Evolutionary conservation across 495 filamentous ascomycete genomes (phyloP).

Genomic region (Usnea hakonensis): DNA sequence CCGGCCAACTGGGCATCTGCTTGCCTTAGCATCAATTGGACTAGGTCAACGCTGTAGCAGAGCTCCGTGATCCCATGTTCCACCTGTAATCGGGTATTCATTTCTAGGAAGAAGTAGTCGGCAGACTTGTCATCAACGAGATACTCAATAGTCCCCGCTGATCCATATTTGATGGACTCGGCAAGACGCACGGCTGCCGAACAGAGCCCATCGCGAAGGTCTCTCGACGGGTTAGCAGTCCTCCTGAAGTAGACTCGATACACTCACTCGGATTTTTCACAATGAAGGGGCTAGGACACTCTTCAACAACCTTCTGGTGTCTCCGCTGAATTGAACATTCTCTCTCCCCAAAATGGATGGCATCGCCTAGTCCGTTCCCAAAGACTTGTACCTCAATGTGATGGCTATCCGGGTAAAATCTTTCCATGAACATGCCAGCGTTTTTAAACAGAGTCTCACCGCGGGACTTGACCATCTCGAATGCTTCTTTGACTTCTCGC

Average conservation of each 20-base stretch:
- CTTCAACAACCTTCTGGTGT: conserved; percentile 52
- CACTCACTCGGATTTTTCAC: conserved; percentile 29
- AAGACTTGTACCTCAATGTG: conserved; percentile 44
- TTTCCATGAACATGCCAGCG: conserved; percentile 40
- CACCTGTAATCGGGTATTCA: conserved; percentile 62
- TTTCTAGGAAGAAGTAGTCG: conserved; percentile 59
- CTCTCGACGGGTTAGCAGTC: conserved; percentile 17
- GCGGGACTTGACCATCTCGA: conserved; percentile 32
- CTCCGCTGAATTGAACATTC: conserved; percentile 43
- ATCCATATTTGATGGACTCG: conserved; percentile 47
- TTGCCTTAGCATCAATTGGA: conserved; percentile 48
- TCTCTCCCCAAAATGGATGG: conserved; percentile 37
- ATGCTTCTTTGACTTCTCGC: conserved; percentile 34
- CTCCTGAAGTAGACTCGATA: background rate
- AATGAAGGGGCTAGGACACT: conserved; percentile 47
- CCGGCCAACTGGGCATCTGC: conserved; percentile 40
- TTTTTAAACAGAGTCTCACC: conserved; percentile 41
- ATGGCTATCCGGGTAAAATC: conserved; percentile 36
- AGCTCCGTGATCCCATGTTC: conserved; percentile 60
- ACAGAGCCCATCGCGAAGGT: conserved; percentile 41
- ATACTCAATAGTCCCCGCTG: conserved; percentile 57
- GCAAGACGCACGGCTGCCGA: conserved; percentile 45
- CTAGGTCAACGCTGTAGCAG: conserved; percentile 52
- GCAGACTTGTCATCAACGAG: conserved; percentile 52
- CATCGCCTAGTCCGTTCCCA: conserved; percentile 38